A percentile compares a stretch with the other conserved stretches of the same genome.
Conservation (phyloP, 2,329 filamentous ascomycete genomes). For the Colletotrichum karsti region DNA sequence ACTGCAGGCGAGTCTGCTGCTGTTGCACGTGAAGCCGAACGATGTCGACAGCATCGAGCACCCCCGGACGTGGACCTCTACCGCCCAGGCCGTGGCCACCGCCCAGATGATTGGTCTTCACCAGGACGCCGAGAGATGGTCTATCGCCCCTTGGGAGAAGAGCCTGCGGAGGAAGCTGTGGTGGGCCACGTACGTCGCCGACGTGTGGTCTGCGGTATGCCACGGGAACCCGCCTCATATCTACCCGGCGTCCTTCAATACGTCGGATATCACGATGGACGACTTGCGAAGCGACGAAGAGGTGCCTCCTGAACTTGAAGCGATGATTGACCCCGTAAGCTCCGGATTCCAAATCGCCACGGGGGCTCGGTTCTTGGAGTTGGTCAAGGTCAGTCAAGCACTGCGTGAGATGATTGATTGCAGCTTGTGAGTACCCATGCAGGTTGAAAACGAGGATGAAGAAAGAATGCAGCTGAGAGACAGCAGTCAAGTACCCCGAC, state of each 20-base stretch:
- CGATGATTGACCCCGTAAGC: constrained; percentile 44
- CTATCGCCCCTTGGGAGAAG: constrained; percentile 51
- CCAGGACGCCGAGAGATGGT: constrained; percentile 51
- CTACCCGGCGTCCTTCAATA: constrained; percentile 48
- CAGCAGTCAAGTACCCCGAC: constrained; percentile 36
- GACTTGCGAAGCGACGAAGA: constrained; percentile 53
- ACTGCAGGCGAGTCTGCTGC: constrained; percentile 54
- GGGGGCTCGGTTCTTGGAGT: constrained; percentile 47
- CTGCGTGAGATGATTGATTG: constrained; percentile 43
- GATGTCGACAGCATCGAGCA: constrained; percentile 55
- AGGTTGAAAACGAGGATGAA: too few species aligned
- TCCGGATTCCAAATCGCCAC: constrained; percentile 41
- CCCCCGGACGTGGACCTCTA: constrained; percentile 52
- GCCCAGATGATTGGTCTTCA: constrained; percentile 57
- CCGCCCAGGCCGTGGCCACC: constrained; percentile 51
- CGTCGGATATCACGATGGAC: constrained; percentile 46
- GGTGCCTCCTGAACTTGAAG: constrained; percentile 41
- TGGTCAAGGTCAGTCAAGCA: constrained; percentile 39
- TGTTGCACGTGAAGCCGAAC: constrained; percentile 54
- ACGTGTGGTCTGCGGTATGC: constrained; percentile 54
- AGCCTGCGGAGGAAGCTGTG: constrained; percentile 52
- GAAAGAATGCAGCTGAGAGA: constrained; percentile 3
- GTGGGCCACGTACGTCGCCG: constrained; percentile 52
- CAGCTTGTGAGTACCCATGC: constrained; percentile 38
- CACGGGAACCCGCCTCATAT: constrained; percentile 58